Percentiles rank a stretch among this genome's conserved stretches.
Evolutionary conservation across 352 stramenopile genomes (phyloP).

Genomic region (Peronospora farinosa): DNA sequence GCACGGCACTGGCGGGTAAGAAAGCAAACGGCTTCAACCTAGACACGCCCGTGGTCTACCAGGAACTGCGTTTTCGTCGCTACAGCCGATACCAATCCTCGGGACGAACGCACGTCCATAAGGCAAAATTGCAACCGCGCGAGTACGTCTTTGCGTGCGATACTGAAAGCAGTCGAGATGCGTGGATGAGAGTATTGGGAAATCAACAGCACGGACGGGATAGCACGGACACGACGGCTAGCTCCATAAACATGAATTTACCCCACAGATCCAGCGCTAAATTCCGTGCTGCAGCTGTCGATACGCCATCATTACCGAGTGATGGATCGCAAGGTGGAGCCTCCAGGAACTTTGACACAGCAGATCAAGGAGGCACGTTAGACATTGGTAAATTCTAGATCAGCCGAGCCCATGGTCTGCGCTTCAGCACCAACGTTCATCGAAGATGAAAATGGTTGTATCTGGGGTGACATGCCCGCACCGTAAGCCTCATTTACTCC

Average conservation of each 20-base stretch:
- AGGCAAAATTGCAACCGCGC: constrained; percentile 15
- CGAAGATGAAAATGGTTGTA: constrained; percentile 16
- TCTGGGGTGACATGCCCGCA: constrained; percentile 11
- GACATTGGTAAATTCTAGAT: constrained; percentile 3
- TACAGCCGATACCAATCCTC: constrained; percentile 34
- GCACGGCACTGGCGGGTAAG: constrained; percentile 13
- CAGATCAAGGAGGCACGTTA: constrained; percentile 3
- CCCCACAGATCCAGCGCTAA: constrained; percentile 10
- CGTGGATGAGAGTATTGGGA: constrained; percentile 36
- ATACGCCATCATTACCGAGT: constrained; percentile 1
- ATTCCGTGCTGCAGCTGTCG: constrained; percentile 5
- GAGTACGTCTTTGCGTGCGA: constrained; percentile 43
- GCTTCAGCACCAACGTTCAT: constrained; percentile 27
- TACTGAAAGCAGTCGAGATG: constrained; percentile 21
- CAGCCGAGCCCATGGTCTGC: constrained; percentile 1
- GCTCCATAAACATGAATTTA: constrained; percentile 9
- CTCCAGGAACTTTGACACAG: neutral
- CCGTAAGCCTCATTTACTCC: neutral
- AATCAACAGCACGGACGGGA: constrained; percentile 14
- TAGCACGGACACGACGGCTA: constrained; percentile 7
- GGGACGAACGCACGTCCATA: constrained; percentile 25
- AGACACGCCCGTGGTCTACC: constrained; percentile 34
- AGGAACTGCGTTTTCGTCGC: constrained; percentile 20
- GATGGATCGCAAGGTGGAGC: neutral
- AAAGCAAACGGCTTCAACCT: constrained; percentile 43